Evolutionary conservation across 1,284 basidiomycete genomes (phyloP).

Genomic region (Melampsora larici-populina): DNA sequence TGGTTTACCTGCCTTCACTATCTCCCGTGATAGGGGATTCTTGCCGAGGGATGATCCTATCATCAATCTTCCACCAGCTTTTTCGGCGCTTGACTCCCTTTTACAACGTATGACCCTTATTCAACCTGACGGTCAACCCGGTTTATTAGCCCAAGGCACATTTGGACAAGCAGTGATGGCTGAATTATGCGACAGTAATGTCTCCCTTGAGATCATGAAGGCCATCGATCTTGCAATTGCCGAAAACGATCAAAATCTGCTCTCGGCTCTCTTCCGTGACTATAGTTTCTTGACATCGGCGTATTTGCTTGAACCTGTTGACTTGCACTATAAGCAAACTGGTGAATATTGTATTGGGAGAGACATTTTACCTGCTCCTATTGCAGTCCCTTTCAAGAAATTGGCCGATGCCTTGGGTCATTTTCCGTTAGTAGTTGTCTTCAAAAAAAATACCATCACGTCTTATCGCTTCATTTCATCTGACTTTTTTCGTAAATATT

Average conservation of each 20-base stretch:
- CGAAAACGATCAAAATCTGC: slow-evolving; percentile 46
- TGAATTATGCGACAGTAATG: slow-evolving; percentile 47
- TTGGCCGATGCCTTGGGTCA: slow-evolving; percentile 50
- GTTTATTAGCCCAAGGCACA: slow-evolving; percentile 50
- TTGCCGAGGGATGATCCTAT: slow-evolving; percentile 47
- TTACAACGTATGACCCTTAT: slow-evolving; percentile 51
- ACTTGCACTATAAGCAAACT: slow-evolving; percentile 47
- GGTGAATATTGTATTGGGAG: slow-evolving; percentile 49
- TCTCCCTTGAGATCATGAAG: slow-evolving; percentile 30
- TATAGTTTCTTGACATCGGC: slow-evolving; percentile 51
- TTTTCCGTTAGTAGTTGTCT: slow-evolving; percentile 48
- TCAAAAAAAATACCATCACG: too few species aligned
- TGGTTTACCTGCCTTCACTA: too few species aligned
- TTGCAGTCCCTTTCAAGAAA: slow-evolving; percentile 49
- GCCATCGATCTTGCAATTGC: slow-evolving; percentile 46
- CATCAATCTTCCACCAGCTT: slow-evolving; percentile 46
- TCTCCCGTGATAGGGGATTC: slow-evolving; percentile 3
- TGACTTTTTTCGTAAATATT: background rate
- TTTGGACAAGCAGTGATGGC: slow-evolving; percentile 50
- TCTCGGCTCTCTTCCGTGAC: slow-evolving; percentile 52
- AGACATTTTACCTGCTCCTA: slow-evolving; percentile 46
- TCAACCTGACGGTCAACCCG: slow-evolving; percentile 48
- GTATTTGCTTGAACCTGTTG: slow-evolving; percentile 51
- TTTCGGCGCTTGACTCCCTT: slow-evolving; percentile 47
- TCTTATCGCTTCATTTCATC: too few species aligned